Evolutionary conservation across 345 rosid species (phyloP), one percentile per base, ranked within the genome.

Genomic region (Lepidium sativum): DNA sequence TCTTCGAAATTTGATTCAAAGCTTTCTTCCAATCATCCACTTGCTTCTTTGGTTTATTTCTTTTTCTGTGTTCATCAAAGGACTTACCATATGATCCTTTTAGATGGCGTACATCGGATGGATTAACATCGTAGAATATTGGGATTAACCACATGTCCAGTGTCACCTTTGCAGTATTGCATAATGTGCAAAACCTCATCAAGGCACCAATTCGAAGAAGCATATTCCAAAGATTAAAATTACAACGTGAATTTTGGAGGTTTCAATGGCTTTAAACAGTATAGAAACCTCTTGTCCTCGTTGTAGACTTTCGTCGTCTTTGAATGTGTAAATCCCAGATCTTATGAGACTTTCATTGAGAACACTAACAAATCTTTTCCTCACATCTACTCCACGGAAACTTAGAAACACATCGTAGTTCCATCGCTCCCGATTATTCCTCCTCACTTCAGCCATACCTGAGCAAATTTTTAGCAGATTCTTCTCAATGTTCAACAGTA

Each of bases 151-250:
- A 11, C 1, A 0, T 29, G 63, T 6, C 41, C 14, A 1, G 37
- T 2, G 0, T 15, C 6, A 4, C 17, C 16, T 14, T 6, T 8
- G 8, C 21, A 27, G 37, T 16, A 5, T 12, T 61, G 16, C 27
- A 71, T 34, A 16, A 71, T 76, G 14, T 29, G 52, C 6, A 34
- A 45, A 41, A 69, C 67, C 7, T 64, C 68, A 20, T 51, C 49
- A 29, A 64, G 58, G 15, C 68, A 63, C 68, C 68, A 63, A n/a
- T 37, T 3, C 25, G 68, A 63, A 0, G 58, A 23, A 8, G 59
- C 68, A 23, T 63, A 63, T 38, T 25, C 1, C 20, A 23, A 3
- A 1, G 65, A 44, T 3, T 3, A 60, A 16, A 8, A 60, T 12
- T 2, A 60, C 40, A 14, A 60, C 15, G 25, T 0, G 9, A 14